Base-by-base conservation (phyloP, 768 basidiomycete species). In the Lactifluus echinatus region DNA sequence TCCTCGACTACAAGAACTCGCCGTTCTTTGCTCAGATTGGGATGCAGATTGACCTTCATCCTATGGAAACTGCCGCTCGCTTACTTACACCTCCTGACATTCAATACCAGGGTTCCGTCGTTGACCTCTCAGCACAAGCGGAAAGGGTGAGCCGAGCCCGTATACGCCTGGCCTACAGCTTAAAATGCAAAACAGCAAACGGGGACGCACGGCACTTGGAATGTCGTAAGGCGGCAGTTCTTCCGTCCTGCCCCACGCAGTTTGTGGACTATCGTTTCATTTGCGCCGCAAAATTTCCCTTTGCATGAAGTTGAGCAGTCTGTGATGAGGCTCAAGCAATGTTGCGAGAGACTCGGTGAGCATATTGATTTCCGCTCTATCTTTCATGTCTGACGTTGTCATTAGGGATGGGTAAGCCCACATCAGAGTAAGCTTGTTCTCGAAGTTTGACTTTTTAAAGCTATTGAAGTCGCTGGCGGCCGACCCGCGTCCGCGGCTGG, bases 1-100 rank as follows among this genome's bases (percentile, higher is more conserved):
- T 63, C 53, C 56, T 63, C 17, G 57, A 62, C 23, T 63, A 63
- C 47, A 36, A 28, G 8, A 47, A 53, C 23, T 63, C 63, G 4
- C 53, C 61, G 3, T 63, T 53, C 31, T 50, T 63, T 37, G 48
- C 52, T 8, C 51, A 56, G 48, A 57, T 56, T 12, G 61, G 56
- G 4, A 62, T 63, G 56, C 31, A 53, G 17, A 44, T 63, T 24
- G 52, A 51, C 17, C 42, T 50, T 26, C 43, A n/a, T 23, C 60
- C 63, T 0, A 48, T 58, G 36, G 49, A 53, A 23, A 60, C 56
- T 4, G 28, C 43, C 2, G 62, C 55, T 28, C 55, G 60, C 3
- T 28, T 61, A 12, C 55, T 63, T 21, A 37, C n/a, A 2, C 51
- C 62, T 8, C 62, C 62, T 2, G 49, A 51, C 21, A 61, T 63